Conservation (phyloP, 139 green algal genomes). For the Chlamydomonas schloesseri region DNA sequence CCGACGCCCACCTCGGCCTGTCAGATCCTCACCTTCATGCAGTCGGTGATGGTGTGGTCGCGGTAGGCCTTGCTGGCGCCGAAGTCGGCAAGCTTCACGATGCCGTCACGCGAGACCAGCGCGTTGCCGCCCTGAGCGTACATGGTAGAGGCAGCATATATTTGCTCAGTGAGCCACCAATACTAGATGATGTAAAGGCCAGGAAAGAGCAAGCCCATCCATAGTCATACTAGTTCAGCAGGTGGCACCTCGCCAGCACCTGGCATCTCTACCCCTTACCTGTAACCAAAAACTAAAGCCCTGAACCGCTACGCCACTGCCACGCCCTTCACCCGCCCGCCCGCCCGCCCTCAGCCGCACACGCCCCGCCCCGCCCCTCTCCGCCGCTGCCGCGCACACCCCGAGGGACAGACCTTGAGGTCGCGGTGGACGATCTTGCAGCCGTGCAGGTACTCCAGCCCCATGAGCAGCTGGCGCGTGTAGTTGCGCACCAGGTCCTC, state of each 20-base stretch:
- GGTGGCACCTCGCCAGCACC: too few species aligned
- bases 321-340: not conserved
- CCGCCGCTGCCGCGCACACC: not conserved
- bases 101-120: conserved; percentile 89
- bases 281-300: too few species aligned
- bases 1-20: too few species aligned
- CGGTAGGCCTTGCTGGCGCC: conserved; percentile 77
- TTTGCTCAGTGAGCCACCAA: too few species aligned
- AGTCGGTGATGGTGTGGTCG: conserved; percentile 59
- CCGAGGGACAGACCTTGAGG: too few species aligned
- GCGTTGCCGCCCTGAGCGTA: conserved; percentile 91
- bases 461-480: conserved; percentile 84
- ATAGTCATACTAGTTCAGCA: too few species aligned
- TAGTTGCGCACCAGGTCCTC: conserved; percentile 76
- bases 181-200: too few species aligned
- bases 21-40: conserved; percentile 58
- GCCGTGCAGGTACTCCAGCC: conserved; percentile 94
- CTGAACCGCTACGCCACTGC: too few species aligned
- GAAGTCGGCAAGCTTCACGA: conserved; percentile 98
- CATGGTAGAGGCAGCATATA: too few species aligned
- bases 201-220: too few species aligned
- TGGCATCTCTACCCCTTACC: too few species aligned
- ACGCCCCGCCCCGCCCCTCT: too few species aligned
- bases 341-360: not conserved
- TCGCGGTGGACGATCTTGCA: conserved; percentile 47